A percentile compares a stretch with the other conserved stretches of the same genome.
phyloP scores from a whole-genome alignment of 116 monocot genomes.

The Dioscorea cayenensis region DNA sequence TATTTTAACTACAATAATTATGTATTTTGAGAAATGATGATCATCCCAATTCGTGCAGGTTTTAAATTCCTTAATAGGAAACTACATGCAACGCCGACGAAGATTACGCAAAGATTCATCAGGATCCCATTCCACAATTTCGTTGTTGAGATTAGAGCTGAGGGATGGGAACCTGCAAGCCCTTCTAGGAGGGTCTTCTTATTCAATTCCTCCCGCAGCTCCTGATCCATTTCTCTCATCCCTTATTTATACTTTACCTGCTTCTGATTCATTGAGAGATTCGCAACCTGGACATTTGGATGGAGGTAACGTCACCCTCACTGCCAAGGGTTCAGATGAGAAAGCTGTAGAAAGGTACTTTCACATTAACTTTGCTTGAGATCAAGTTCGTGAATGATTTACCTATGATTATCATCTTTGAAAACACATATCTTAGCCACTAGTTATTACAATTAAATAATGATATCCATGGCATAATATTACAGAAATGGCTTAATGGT shows the following conservation, averaged over 20 bases:
- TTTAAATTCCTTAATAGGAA: conserved; percentile 30
- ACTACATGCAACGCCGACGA: conserved; percentile 32
- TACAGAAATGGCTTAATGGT: too few relatives aligned
- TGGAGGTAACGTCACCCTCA: not conserved
- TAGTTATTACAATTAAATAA: too few relatives aligned
- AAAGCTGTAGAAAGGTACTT: conserved; percentile 34
- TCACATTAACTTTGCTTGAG: not conserved
- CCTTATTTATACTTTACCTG: conserved; percentile 40
- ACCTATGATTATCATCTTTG: too few relatives aligned
- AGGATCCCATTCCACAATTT: conserved; percentile 23
- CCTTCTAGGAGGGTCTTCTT: conserved; percentile 33
- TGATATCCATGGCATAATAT: too few relatives aligned
- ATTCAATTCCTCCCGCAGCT: conserved; percentile 18
- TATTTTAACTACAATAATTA: not conserved
- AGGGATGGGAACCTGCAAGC: conserved; percentile 38
- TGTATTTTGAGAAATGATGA: too few relatives aligned
- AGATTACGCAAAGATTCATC: conserved; percentile 36
- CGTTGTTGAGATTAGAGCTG: conserved; percentile 36
- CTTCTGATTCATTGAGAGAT: conserved; percentile 21
- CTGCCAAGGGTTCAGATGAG: conserved; percentile 12
- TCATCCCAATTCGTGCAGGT: not conserved
- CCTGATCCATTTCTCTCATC: conserved; percentile 66
- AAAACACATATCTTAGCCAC: too few relatives aligned
- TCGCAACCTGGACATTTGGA: conserved; percentile 17
- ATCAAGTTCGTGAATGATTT: not conserved